Evolutionary conservation across 768 basidiomycete genomes (phyloP).

Genomic region (Gyrodon lividus): DNA sequence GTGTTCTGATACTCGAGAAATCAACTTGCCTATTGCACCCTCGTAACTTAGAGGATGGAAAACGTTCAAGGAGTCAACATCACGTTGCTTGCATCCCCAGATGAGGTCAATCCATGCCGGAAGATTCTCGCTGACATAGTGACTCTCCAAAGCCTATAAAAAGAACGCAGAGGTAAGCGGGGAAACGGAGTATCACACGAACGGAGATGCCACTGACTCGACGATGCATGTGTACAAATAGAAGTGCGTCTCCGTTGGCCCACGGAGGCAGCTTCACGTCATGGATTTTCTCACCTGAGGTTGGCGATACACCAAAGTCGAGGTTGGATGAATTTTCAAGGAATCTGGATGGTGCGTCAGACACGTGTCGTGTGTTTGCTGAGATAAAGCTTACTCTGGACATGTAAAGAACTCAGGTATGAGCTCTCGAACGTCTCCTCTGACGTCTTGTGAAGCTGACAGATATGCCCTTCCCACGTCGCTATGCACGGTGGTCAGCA

Average conservation of each 20-base stretch:
- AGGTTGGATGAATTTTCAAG: constrained; percentile 75
- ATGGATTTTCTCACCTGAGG: constrained; percentile 76
- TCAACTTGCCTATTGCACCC: constrained; percentile 68
- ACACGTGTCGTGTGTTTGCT: not conserved
- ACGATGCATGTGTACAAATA: constrained; percentile 81
- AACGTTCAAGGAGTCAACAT: constrained; percentile 72
- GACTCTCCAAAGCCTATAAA: constrained; percentile 79
- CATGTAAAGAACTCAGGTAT: constrained; percentile 88
- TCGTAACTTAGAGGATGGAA: constrained; percentile 95
- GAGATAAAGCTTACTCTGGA: constrained; percentile 55
- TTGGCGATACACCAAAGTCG: constrained; percentile 77
- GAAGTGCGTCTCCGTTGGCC: constrained; percentile 79
- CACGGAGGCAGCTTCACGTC: constrained; percentile 88
- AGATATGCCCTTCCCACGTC: constrained; percentile 79
- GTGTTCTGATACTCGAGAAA: not conserved
- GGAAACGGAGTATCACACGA: not conserved
- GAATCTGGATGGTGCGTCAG: constrained; percentile 51
- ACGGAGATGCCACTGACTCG: constrained; percentile 42
- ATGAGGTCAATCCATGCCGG: constrained; percentile 93
- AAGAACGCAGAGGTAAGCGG: not conserved
- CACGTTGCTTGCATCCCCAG: constrained; percentile 86
- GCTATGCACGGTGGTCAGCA: constrained; percentile 37
- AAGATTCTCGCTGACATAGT: constrained; percentile 79
- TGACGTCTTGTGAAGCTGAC: constrained; percentile 80
- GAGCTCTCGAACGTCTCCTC: constrained; percentile 91